phyloP scores from a whole-genome alignment of 2,329 filamentous ascomycete species.

The Pseudopyricularia javanii region DNA sequence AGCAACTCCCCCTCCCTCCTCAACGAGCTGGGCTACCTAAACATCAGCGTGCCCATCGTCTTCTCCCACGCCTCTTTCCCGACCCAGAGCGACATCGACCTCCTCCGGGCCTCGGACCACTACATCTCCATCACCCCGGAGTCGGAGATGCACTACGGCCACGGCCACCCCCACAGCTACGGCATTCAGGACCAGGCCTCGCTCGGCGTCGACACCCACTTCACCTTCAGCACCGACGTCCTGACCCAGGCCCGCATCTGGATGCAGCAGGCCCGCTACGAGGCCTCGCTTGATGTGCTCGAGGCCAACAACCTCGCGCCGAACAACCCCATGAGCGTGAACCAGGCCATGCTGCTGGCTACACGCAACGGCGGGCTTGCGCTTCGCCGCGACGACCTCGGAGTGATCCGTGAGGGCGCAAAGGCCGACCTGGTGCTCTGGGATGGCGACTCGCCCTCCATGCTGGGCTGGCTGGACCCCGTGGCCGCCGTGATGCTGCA shows the following conservation, averaged over 20 bases:
- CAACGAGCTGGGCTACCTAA: conserved; percentile 23
- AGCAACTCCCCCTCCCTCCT: conserved; percentile 26
- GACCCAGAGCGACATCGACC: conserved; percentile 20
- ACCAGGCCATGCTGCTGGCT: conserved; percentile 42
- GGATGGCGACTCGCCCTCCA: conserved; percentile 31
- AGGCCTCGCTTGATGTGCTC: conserved; percentile 24
- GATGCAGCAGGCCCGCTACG: conserved; percentile 32
- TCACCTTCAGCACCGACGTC: conserved; percentile 37
- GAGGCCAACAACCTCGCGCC: conserved; percentile 26
- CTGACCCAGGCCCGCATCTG: conserved; percentile 40
- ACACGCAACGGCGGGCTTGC: conserved; percentile 39
- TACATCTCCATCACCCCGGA: conserved; percentile 46
- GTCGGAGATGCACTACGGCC: conserved; percentile 47
- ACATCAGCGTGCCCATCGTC: conserved; percentile 32
- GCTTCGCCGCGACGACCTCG: conserved; percentile 36
- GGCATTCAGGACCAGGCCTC: conserved; percentile 35
- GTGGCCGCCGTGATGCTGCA: conserved; percentile 45
- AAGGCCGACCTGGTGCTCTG: conserved; percentile 43
- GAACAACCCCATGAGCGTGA: conserved; percentile 36
- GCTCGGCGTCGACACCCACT: conserved; percentile 42
- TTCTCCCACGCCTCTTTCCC: conserved; percentile 38
- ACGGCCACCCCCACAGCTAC: conserved; percentile 29
- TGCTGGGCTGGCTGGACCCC: conserved; percentile 42
- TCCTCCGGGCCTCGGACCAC: conserved; percentile 36
- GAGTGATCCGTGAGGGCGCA: conserved; percentile 32